Evolutionary conservation across 495 filamentous ascomycete genomes (phyloP).

Genomic region (Clohesyomyces aquaticus): DNA sequence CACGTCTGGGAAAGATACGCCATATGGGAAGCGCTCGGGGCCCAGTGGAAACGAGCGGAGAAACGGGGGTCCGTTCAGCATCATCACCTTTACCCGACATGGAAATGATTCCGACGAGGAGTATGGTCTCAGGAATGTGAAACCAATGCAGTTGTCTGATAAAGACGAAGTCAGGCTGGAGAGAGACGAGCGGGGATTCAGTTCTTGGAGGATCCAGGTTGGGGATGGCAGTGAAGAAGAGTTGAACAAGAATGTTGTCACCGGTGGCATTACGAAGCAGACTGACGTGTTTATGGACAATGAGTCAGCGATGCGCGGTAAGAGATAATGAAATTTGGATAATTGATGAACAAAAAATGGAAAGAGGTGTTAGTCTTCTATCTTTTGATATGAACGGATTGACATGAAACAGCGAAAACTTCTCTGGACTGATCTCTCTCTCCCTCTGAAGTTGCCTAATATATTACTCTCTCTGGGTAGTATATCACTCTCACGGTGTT

Average conservation of each 20-base stretch:
- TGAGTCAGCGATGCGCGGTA: neutral
- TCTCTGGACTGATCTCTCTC: no score
- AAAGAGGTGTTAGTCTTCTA: no score
- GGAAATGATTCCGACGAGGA: conserved; percentile 10
- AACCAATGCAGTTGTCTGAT: conserved; percentile 12
- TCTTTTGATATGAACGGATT: no score
- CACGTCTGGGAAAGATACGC: neutral
- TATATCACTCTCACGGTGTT: no score
- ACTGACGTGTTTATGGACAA: conserved; percentile 14
- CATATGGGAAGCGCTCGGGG: neutral
- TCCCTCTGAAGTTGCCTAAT: no score
- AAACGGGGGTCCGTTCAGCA: conserved; percentile 14
- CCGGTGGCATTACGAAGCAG: conserved; percentile 24
- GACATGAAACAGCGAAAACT: no score
- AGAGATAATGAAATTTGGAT: no score
- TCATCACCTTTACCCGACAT: conserved; percentile 10
- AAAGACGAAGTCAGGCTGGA: neutral
- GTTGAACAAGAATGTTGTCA: conserved; percentile 7
- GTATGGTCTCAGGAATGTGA: conserved; percentile 1
- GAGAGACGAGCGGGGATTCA: conserved; percentile 14
- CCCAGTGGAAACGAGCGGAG: conserved; percentile 1
- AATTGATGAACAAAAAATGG: no score
- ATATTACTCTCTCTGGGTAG: no score
- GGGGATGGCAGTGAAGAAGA: conserved; percentile 26
- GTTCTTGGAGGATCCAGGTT: conserved; percentile 15